phyloP scores from a whole-genome alignment of 768 basidiomycete genomes.

The Russula vinacea region DNA sequence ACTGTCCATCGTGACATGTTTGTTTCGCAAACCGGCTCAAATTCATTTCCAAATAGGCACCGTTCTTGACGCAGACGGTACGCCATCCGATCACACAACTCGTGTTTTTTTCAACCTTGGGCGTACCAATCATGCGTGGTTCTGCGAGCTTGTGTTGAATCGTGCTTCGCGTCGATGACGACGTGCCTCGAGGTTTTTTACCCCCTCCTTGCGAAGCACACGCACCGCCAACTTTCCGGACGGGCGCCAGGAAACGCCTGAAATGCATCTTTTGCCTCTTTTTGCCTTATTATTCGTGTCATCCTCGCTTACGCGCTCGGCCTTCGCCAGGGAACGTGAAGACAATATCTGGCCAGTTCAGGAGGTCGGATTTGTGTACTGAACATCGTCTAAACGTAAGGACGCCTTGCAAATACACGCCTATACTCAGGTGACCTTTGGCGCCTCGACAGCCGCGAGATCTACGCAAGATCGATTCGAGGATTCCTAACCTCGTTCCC shows the following conservation, averaged over 20 bases:
- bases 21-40: slow-evolving; percentile 30
- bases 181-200: slow-evolving; percentile 21
- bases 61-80: slow-evolving; percentile 79
- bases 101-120: neutral
- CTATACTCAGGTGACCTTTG: slow-evolving; percentile 28
- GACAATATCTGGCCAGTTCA: slow-evolving; percentile 86
- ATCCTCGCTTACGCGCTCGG: slow-evolving; percentile 30
- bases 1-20: slow-evolving; percentile 19
- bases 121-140: slow-evolving; percentile 34
- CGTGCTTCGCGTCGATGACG: slow-evolving; percentile 14
- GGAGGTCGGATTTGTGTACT: slow-evolving; percentile 81
- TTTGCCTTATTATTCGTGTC: slow-evolving; percentile 21
- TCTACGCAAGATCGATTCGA: slow-evolving; percentile 92
- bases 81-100: slow-evolving; percentile 21
- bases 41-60: slow-evolving; percentile 55
- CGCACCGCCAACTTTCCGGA: slow-evolving; percentile 11
- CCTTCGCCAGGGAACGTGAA: slow-evolving; percentile 67
- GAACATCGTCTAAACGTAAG: slow-evolving; percentile 90
- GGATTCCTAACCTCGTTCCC: slow-evolving; percentile 90
- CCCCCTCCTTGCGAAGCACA: slow-evolving; percentile 13
- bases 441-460: slow-evolving; percentile 71
- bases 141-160: slow-evolving; percentile 3
- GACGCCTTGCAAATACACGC: slow-evolving; percentile 19
- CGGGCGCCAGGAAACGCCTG: slow-evolving; percentile 12
- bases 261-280: neutral